These are phyloP conservation scores for Lolium perenne DNA, from an alignment of 176 grass and related monocot genomes.

Conservation along the genomic window DNA sequence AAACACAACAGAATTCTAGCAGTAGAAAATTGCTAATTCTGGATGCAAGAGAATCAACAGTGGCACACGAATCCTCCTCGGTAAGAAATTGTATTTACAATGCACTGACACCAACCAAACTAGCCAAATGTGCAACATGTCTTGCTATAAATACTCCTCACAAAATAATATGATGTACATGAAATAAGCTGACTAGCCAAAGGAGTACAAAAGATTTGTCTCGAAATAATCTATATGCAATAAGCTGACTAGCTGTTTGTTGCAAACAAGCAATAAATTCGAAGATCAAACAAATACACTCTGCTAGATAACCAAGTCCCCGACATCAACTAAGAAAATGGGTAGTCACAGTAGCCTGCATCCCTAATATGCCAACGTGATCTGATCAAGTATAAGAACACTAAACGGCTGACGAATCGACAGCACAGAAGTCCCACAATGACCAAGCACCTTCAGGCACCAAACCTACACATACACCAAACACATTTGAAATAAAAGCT, in stretches of 20 bases:
- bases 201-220: no score
- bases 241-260: not conserved
- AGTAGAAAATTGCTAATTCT: not conserved
- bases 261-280: constrained; percentile 5
- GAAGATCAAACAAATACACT: not conserved
- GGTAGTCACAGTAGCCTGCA: no score
- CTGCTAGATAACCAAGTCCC: constrained; percentile 1
- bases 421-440: no score
- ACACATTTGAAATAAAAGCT: constrained; percentile 6
- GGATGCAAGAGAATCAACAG: not conserved
- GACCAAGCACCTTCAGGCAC: no score
- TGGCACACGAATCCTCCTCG: constrained; percentile 10
- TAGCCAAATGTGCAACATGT: not conserved
- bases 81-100: not conserved
- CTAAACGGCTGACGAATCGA: no score
- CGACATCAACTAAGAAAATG: no score
- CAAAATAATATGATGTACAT: no score
- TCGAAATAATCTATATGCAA: no score
- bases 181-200: not conserved
- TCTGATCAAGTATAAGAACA: no score
- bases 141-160: not conserved
- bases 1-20: not conserved
- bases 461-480: no score
- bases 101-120: constrained; percentile 16
- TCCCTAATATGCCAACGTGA: no score